A percentile compares a stretch with the other conserved stretches of the same genome.
Conservation (phyloP, 192 early-diverging fungal genomes). For the Linnemannia zychae region DNA sequence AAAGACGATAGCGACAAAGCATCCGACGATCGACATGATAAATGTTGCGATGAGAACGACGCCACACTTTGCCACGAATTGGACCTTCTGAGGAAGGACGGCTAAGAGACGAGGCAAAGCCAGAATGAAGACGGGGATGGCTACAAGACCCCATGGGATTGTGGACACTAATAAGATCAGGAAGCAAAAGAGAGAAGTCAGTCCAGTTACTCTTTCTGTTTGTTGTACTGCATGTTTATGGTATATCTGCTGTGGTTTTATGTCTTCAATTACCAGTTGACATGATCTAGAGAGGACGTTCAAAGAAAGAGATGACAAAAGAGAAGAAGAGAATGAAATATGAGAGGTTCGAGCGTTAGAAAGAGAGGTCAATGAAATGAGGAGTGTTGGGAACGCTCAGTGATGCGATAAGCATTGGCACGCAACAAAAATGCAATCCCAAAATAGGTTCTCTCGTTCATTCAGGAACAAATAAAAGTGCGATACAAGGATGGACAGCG, state of each 20-base stretch:
- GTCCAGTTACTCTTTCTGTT: neutral
- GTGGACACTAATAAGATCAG: neutral
- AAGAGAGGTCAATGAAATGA: neutral
- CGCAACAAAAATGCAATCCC: neutral
- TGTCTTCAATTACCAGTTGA: neutral
- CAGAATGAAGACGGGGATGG: neutral
- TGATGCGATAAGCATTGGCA: neutral
- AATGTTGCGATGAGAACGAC: slow-evolving; percentile 36
- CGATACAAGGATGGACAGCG: neutral
- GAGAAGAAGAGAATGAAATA: neutral
- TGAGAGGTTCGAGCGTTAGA: neutral
- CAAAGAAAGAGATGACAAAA: neutral
- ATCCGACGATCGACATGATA: slow-evolving; percentile 61
- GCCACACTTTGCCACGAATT: slow-evolving; percentile 33
- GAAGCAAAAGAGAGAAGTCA: neutral
- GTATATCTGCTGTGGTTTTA: neutral
- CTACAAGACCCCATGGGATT: neutral
- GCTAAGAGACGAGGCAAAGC: slow-evolving; percentile 18
- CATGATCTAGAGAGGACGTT: neutral
- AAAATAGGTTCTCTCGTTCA: neutral
- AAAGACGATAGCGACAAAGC: slow-evolving; percentile 65
- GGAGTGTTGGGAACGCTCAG: too few species aligned
- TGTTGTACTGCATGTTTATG: neutral
- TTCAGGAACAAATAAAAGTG: neutral
- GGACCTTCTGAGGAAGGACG: slow-evolving; percentile 12